Conservation (phyloP, 768 basidiomycete species). For the Heimioporus sp. region DNA sequence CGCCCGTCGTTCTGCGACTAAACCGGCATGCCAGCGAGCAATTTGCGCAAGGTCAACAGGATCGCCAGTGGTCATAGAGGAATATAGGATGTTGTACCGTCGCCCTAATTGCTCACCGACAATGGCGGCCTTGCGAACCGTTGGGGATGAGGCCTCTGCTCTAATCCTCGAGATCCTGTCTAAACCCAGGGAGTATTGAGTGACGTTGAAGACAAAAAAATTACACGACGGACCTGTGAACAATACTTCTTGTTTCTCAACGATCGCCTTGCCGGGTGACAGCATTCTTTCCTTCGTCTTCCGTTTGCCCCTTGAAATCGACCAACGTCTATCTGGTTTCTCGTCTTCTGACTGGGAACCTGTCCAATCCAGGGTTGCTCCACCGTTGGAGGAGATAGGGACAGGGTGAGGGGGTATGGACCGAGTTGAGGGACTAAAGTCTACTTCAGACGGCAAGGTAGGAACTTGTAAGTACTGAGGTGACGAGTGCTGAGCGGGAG, state of each 20-base stretch:
- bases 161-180: conserved; percentile 59
- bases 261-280: conserved; percentile 39
- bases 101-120: conserved; percentile 63
- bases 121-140: conserved; percentile 61
- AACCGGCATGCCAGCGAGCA: conserved; percentile 59
- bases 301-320: conserved; percentile 48
- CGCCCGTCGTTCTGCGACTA: conserved; percentile 45
- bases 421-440: conserved; percentile 67
- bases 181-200: conserved; percentile 22
- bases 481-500: conserved; percentile 15
- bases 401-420: conserved; percentile 55
- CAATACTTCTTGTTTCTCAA: conserved; percentile 59
- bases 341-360: conserved; percentile 54
- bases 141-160: conserved; percentile 47
- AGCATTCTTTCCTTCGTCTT: conserved; percentile 52
- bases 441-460: conserved; percentile 46
- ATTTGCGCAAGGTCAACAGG: conserved; percentile 48
- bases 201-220: neutral
- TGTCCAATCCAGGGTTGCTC: conserved; percentile 74
- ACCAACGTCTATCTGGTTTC: conserved; percentile 60
- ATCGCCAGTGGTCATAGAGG: conserved; percentile 30
- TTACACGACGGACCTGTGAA: conserved; percentile 47
- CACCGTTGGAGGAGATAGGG: conserved; percentile 66
- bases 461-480: conserved; percentile 19
- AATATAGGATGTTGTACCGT: conserved; percentile 57